Evolutionary conservation across 2,329 filamentous ascomycete genomes (phyloP), one percentile per base, ranked within the genome.

Genomic region (Trichoderma semiorbis): DNA sequence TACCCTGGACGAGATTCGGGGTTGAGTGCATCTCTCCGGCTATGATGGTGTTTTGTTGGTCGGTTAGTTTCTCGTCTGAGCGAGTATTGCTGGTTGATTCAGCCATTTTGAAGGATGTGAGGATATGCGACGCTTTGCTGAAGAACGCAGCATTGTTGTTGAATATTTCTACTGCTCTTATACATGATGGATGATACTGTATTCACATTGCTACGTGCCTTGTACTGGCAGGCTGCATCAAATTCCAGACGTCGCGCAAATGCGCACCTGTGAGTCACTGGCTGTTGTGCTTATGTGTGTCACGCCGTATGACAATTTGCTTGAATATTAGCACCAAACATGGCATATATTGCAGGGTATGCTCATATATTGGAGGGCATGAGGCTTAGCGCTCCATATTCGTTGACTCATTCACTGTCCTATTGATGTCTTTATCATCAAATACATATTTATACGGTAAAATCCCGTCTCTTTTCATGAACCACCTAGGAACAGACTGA

Each of bases 251-350:
- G 39, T 67, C 5, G 16, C 26, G 57, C 21, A 28, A 21, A 28
- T n/a, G 7, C 30, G 36, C 36, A n/a, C 5, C 16, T 36, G 64
- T 69, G 67, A 69, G 55, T 69, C 67, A 69, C 67, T 53, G 36
- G 21, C 6, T 28, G 55, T 28, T 28, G 55, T 28, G 57, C 57
- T 62, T 53, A 36, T 30, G 36, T 26, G 21, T 34, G 67, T 53
- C 55, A 69, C 39, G 43, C 55, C 67, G 55, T 60, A 5, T 62
- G 28, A 50, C 39, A 1, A 5, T 6, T 69, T 61, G 14, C 26
- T 7, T 39, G 39, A 62, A 62, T 39, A 47, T 18, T 50, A 61
- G n/a, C 14, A 26, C 39, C n/a, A 30, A 39, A 62, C 21, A 69
- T 50, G 55, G 26, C 11, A 26, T 18, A n/a, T 18, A 47, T 34